A percentile compares a stretch with the other conserved stretches of the same genome.
phyloP scores from a whole-genome alignment of 345 rosid species.

The Rhizophora mangle region DNA sequence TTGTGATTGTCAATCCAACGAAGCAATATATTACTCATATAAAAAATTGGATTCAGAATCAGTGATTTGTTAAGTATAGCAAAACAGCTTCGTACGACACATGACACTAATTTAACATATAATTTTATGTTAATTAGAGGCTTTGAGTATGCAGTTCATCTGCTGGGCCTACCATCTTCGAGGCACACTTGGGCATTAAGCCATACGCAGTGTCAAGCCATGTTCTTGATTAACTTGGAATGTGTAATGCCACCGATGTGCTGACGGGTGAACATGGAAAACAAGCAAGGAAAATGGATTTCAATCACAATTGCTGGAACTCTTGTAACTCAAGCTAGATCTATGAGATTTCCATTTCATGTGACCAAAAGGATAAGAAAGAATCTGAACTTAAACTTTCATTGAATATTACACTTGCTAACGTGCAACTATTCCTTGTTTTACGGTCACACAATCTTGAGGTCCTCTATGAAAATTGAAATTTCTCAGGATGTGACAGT shows the following conservation, averaged over 20 bases:
- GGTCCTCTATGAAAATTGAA: conserved; percentile 3
- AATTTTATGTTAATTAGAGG: conserved; percentile 2
- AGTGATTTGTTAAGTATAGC: neutral
- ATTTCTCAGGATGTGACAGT: conserved; percentile 8
- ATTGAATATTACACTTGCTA: conserved; percentile 1
- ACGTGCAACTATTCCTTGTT: conserved; percentile 22
- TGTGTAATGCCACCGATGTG: neutral
- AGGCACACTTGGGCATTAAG: conserved; percentile 8
- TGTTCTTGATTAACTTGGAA: conserved; percentile 30
- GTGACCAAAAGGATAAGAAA: conserved; percentile 28
- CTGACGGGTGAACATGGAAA: conserved; percentile 1
- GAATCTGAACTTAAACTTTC: conserved; percentile 39
- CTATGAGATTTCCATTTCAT: conserved; percentile 19
- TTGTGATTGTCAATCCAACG: conserved; percentile 1
- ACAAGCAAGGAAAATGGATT: neutral
- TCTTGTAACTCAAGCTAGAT: conserved; percentile 22
- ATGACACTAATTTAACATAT: conserved; percentile 5
- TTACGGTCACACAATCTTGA: conserved; percentile 32
- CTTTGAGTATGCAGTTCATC: conserved; percentile 21
- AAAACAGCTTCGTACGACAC: conserved; percentile 11
- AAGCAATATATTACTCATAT: neutral
- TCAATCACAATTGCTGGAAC: neutral
- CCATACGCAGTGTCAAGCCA: conserved; percentile 3
- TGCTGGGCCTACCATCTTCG: neutral
- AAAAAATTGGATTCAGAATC: conserved; percentile 1